Evolutionary conservation across 2,329 filamentous ascomycete species (phyloP), one percentile per base, ranked within the genome.

Genomic region (Pezicula neosporulosa): DNA sequence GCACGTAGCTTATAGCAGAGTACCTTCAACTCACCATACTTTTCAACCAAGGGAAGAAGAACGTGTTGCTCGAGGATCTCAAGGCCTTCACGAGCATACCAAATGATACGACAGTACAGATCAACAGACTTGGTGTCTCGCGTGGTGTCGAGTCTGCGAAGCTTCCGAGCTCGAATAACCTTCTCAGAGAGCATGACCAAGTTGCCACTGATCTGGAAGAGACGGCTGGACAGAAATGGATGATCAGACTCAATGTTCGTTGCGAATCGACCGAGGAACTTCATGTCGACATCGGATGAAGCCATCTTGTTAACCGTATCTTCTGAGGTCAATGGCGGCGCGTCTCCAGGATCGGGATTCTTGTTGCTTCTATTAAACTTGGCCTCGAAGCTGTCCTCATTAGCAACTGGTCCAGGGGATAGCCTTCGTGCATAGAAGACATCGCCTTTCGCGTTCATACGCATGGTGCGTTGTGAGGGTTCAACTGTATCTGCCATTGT

Each of bases 211-310:
- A 97, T 86, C 69, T 94, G 94, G 72, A 91, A 97, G 44, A 99
- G 81, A 68, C 90, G 91, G 18, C 81, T 81, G 7, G 89, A 89
- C 43, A 97, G 81, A 16, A 92, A 77, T 3, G 89, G 85, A 65
- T 93, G 94, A 61, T 89, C 85, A 54, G 81, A 75, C 66, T 86
- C 85, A 60, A 90, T 91, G 55, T 85, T 80, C 71, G 86, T 88
- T 68, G 94, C 93, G 67, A 96, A 86, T 66, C 85, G 86, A 72
- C 90, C 91, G 64, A 99, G 80, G 72, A 95, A 96, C 74, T 97
- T 99, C 74, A 96, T 92, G 70, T 99, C 94, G 56, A 97, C 90
- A 73, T 96, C 90, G 55, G 91, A 94, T 67, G 92, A 94, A 73
- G 94, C 94, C 94, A 97, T 99, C 47, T 45, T 21, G 36, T 37